phyloP scores from a whole-genome alignment of 306 rosid species.

The Herpetospermum pedunculosum region DNA sequence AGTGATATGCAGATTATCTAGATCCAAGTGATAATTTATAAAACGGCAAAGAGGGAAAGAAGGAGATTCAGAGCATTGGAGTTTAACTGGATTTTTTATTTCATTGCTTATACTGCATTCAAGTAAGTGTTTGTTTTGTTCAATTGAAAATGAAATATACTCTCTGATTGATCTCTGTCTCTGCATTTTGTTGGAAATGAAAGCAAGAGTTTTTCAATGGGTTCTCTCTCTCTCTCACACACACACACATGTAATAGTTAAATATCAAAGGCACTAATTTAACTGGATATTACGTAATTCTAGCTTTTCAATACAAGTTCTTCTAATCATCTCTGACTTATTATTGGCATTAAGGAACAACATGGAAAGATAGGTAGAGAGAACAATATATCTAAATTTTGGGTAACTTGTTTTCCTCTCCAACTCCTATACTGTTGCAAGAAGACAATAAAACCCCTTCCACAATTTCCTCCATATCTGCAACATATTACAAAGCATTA shows the following conservation, averaged over 20 bases:
- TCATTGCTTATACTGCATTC: background rate
- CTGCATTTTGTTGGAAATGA: background rate
- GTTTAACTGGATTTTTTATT: background rate
- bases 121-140: background rate
- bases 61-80: background rate
- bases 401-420: background rate
- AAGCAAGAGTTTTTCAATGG: background rate
- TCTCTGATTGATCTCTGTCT: background rate
- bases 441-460: too few relatives aligned
- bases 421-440: background rate
- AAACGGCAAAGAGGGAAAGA: background rate
- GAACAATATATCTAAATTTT: background rate
- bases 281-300: background rate
- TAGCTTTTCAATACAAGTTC: background rate
- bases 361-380: background rate
- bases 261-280: background rate
- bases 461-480: too few relatives aligned
- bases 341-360: background rate
- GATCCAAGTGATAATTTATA: background rate
- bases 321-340: background rate
- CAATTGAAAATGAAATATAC: background rate
- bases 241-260: background rate
- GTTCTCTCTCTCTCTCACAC: background rate
- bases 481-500: background rate
- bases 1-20: background rate